A percentile compares a stretch with the other conserved stretches of the same genome.
These are phyloP conservation scores for Pezicula carpinea DNA, from an alignment of 2,329 filamentous ascomycete genomes.

Conservation along the genomic window DNA sequence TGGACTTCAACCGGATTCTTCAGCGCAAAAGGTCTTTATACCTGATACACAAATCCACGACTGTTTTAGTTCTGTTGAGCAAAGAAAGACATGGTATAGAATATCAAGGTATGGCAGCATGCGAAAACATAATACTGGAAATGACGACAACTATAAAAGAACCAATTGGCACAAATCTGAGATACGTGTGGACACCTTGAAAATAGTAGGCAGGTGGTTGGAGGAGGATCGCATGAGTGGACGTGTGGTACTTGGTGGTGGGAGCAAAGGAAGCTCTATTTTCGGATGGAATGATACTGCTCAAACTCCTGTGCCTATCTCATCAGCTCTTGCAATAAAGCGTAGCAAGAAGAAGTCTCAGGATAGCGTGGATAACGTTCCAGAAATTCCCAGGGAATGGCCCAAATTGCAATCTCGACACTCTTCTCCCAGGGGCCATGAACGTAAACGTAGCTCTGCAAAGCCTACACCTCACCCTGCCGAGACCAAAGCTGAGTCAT, in stretches of 20 bases:
- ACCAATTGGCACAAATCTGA: slow-evolving; percentile 54
- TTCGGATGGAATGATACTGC: slow-evolving; percentile 58
- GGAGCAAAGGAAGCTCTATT: slow-evolving; percentile 42
- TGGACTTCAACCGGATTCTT: slow-evolving; percentile 9
- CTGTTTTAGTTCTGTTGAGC: slow-evolving; percentile 47
- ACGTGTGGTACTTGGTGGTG: slow-evolving; percentile 40
- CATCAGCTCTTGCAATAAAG: slow-evolving; percentile 19
- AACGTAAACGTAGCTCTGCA: slow-evolving; percentile 16
- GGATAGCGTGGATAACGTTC: slow-evolving; percentile 3
- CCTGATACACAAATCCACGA: slow-evolving; percentile 32
- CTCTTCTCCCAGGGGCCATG: background rate
- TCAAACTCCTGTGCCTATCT: slow-evolving; percentile 44
- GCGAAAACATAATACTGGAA: slow-evolving; percentile 50
- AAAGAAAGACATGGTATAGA: slow-evolving; percentile 63
- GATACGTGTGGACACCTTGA: slow-evolving; percentile 48
- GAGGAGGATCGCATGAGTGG: slow-evolving; percentile 57
- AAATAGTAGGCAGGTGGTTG: slow-evolving; percentile 61
- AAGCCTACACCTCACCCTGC: slow-evolving; percentile 8
- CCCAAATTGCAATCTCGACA: slow-evolving; percentile 11
- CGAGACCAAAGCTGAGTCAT: slow-evolving; percentile 4
- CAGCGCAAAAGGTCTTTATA: slow-evolving; percentile 22
- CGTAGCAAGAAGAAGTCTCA: slow-evolving; percentile 13
- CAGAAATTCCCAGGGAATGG: slow-evolving; percentile 23
- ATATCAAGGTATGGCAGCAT: slow-evolving; percentile 56
- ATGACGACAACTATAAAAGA: slow-evolving; percentile 55